These are phyloP conservation scores for Russula emetica DNA, from an alignment of 768 basidiomycete genomes.

Conservation along the genomic window DNA sequence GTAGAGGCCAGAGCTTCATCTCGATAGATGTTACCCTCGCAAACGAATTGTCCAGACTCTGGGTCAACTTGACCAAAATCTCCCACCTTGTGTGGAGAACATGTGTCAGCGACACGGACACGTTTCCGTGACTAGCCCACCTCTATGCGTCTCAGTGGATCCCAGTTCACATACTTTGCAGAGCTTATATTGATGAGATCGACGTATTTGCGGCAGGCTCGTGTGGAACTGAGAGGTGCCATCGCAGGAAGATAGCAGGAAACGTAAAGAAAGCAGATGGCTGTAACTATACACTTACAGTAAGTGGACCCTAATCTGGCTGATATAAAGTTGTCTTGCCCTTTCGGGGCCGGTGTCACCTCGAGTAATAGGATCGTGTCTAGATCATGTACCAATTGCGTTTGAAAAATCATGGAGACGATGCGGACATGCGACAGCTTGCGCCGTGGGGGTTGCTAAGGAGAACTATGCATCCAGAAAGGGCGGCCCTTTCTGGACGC, in stretches of 20 bases:
- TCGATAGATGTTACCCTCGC: slow-evolving; percentile 22
- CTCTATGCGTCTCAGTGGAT: slow-evolving; percentile 14
- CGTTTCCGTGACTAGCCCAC: neutral
- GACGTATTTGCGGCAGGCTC: slow-evolving; percentile 16
- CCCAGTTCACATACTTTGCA: slow-evolving; percentile 17
- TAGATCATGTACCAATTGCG: neutral
- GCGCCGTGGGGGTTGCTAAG: too few relatives aligned
- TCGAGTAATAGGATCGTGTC: neutral
- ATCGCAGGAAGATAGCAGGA: neutral
- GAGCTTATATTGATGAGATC: slow-evolving; percentile 17
- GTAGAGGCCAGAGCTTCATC: slow-evolving; percentile 18
- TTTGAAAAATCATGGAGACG: neutral
- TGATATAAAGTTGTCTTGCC: neutral
- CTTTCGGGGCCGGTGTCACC: neutral
- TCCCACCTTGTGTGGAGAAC: slow-evolving; percentile 13
- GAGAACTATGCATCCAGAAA: too few relatives aligned
- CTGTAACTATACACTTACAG: too few relatives aligned
- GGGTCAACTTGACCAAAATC: slow-evolving; percentile 11
- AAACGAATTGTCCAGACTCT: slow-evolving; percentile 18
- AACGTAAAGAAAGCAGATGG: neutral
- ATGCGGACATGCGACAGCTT: neutral
- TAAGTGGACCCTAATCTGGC: neutral
- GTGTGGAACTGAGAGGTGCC: neutral
- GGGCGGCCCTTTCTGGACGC: too few relatives aligned
- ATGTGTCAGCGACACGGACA: neutral